phyloP scores from a whole-genome alignment of 2,329 filamentous ascomycete genomes.

The Penicillium fuscoglaucum region DNA sequence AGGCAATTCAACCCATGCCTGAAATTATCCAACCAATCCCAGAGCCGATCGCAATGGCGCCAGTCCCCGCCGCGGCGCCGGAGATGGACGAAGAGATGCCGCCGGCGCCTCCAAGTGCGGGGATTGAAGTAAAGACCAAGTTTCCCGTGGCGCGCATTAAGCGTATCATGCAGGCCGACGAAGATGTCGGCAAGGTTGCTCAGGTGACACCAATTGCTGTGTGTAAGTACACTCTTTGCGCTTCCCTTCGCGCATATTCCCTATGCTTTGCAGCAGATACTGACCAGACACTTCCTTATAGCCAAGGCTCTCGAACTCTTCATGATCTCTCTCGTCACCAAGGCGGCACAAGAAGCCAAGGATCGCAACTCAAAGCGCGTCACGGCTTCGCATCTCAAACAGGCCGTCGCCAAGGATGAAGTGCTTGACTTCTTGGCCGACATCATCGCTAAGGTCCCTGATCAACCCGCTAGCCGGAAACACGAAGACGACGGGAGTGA shows the following conservation, averaged over 20 bases:
- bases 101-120: slow-evolving; percentile 43
- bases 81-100: not conserved
- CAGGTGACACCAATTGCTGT: slow-evolving; percentile 97
- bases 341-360: slow-evolving; percentile 80
- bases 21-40: not conserved
- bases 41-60: slow-evolving; percentile 25
- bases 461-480: slow-evolving; percentile 52
- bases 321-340: slow-evolving; percentile 91
- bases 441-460: slow-evolving; percentile 81
- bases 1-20: slow-evolving; percentile 1
- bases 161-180: slow-evolving; percentile 98
- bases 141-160: slow-evolving; percentile 98
- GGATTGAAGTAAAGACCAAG: slow-evolving; percentile 83
- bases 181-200: slow-evolving; percentile 96
- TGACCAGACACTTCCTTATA: slow-evolving; percentile 34
- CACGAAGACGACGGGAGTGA: slow-evolving; percentile 49
- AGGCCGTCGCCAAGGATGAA: slow-evolving; percentile 81
- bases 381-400: slow-evolving; percentile 86
- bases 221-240: slow-evolving; percentile 49
- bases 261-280: slow-evolving; percentile 9
- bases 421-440: slow-evolving; percentile 93
- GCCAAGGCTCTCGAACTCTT: slow-evolving; percentile 95
- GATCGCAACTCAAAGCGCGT: slow-evolving; percentile 85
- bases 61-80: slow-evolving; percentile 18
- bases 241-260: not conserved